phyloP scores from a whole-genome alignment of 1,284 basidiomycete genomes.

The Coriolopsis trogii region DNA sequence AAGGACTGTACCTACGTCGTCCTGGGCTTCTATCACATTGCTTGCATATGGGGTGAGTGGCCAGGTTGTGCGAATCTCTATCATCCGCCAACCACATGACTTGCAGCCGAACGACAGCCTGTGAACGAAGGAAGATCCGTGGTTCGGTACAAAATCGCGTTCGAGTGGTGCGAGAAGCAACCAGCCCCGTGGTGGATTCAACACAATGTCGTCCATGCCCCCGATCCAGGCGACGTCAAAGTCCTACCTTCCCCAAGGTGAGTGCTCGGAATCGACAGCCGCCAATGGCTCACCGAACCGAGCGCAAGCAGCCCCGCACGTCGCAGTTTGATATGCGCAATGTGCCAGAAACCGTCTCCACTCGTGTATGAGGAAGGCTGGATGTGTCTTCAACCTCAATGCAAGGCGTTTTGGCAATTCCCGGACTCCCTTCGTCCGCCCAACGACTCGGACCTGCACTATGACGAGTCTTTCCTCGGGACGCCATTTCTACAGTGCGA shows the following conservation, averaged over 20 bases:
- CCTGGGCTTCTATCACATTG: constrained; percentile 72
- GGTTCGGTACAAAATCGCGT: constrained; percentile 76
- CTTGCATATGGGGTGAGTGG: constrained; percentile 70
- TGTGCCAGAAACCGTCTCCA: constrained; percentile 40
- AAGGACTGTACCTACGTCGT: constrained; percentile 64
- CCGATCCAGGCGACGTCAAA: no score
- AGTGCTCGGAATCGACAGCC: no score
- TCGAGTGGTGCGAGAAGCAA: constrained; percentile 77
- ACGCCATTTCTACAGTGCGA: constrained; percentile 30
- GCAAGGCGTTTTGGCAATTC: constrained; percentile 56
- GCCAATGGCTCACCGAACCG: no score
- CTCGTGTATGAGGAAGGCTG: constrained; percentile 57
- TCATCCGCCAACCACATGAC: no score
- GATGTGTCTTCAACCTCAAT: constrained; percentile 64
- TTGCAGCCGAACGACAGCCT: constrained; percentile 65
- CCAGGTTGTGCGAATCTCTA: neutral
- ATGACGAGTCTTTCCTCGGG: constrained; percentile 53
- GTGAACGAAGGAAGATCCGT: constrained; percentile 48
- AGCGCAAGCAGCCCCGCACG: no score
- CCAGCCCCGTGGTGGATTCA: constrained; percentile 59
- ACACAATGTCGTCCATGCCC: neutral
- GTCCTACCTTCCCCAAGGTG: no score
- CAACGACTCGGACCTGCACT: constrained; percentile 43
- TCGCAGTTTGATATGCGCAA: no score
- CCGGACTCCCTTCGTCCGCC: constrained; percentile 33